A percentile compares a stretch with the other conserved stretches of the same genome.
Evolutionary conservation across 805 yeast species (phyloP).

Genomic region (Candida maltosa): DNA sequence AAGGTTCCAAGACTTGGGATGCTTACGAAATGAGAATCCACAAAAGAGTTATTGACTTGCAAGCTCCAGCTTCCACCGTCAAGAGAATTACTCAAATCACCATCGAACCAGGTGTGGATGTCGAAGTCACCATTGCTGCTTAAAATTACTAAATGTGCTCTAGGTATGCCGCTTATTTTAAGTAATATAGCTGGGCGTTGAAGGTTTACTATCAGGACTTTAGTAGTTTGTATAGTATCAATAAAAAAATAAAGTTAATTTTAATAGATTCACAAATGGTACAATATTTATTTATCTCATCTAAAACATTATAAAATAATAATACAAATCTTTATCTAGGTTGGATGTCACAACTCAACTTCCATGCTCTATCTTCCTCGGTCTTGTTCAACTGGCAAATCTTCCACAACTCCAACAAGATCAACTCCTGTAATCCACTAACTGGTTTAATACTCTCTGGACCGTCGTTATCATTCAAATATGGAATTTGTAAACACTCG

Average conservation of each 20-base stretch:
- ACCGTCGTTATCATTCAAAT: slow-evolving; percentile 15
- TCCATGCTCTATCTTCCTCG: slow-evolving; percentile 71
- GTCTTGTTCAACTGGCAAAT: slow-evolving; percentile 56
- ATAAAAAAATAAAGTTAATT: too few species aligned
- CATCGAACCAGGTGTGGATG: slow-evolving; percentile 99
- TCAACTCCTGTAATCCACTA: slow-evolving; percentile 53
- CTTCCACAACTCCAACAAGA: slow-evolving; percentile 68
- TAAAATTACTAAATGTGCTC: slow-evolving; percentile 52
- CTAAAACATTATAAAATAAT: too few species aligned
- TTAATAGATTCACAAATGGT: too few species aligned
- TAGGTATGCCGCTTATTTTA: slow-evolving; percentile 58
- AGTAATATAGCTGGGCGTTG: slow-evolving; percentile 46
- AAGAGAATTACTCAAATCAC: slow-evolving; percentile 96
- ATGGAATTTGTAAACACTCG: slow-evolving; percentile 66
- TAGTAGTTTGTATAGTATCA: too few species aligned
- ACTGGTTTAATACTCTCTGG: slow-evolving; percentile 30
- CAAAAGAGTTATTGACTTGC: slow-evolving; percentile 98
- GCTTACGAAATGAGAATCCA: slow-evolving; percentile 99
- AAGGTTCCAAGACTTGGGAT: slow-evolving; percentile 99
- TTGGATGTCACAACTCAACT: slow-evolving; percentile 60
- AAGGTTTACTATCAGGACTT: slow-evolving; percentile 61
- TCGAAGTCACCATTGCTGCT: slow-evolving; percentile 88
- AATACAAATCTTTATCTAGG: too few species aligned
- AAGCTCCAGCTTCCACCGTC: slow-evolving; percentile 91
- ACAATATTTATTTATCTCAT: too few species aligned